Percentiles rank a stretch among this genome's conserved stretches.
phyloP scores from a whole-genome alignment of 2,329 filamentous ascomycete species.

The Pseudocercospora cruenta region DNA sequence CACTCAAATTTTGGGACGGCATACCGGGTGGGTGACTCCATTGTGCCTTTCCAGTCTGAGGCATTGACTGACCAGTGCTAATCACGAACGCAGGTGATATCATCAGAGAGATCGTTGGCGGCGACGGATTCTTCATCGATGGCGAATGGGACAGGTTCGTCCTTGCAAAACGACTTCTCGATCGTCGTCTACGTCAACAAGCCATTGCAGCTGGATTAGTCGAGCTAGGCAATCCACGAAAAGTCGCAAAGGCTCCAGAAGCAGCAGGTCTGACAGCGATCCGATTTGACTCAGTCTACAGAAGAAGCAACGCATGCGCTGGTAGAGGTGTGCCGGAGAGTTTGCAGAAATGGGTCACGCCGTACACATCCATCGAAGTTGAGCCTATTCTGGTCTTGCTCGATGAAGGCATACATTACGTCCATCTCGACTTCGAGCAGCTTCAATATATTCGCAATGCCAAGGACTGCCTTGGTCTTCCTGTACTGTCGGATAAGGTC shows the following conservation, averaged over 20 bases:
- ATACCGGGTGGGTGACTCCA: conserved; percentile 48
- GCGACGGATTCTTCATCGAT: conserved; percentile 62
- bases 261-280: conserved; percentile 55
- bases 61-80: background rate
- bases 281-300: conserved; percentile 57
- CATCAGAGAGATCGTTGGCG: conserved; percentile 61
- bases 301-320: conserved; percentile 47
- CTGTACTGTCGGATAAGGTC: conserved; percentile 59
- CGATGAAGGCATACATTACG: conserved; percentile 63
- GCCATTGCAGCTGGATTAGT: conserved; percentile 55
- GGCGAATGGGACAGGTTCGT: conserved; percentile 63
- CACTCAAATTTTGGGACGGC: conserved; percentile 58
- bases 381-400: conserved; percentile 59
- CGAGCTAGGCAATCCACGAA: conserved; percentile 46
- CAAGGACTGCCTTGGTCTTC: conserved; percentile 57
- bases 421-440: conserved; percentile 63
- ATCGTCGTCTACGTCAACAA: conserved; percentile 53
- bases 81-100: conserved; percentile 47
- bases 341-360: conserved; percentile 53
- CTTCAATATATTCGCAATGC: conserved; percentile 58
- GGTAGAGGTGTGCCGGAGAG: conserved; percentile 47
- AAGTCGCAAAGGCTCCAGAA: conserved; percentile 52
- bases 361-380: conserved; percentile 59
- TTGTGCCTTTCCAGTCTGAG: background rate
- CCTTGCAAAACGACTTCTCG: conserved; percentile 57